Evolutionary conservation across 345 rosid genomes (phyloP).

Genomic region (Populus pruinosa): DNA sequence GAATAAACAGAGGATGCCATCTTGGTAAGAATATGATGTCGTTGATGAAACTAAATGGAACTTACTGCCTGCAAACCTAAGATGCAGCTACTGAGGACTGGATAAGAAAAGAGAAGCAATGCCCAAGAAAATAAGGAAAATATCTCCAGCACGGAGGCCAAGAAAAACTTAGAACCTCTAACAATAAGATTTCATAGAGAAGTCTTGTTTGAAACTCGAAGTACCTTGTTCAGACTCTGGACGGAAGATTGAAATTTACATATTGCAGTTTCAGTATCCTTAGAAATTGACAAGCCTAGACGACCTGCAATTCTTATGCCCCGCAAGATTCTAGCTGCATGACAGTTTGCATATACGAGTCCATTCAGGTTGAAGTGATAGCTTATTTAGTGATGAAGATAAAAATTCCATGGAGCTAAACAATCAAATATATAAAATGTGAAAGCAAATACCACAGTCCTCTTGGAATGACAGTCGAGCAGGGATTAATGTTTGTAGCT

Average conservation of each 20-base stretch:
- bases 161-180: constrained; percentile 1
- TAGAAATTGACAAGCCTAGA: constrained; percentile 58
- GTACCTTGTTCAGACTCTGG: constrained; percentile 61
- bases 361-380: constrained; percentile 16
- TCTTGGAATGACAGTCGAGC: constrained; percentile 73
- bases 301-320: constrained; percentile 93
- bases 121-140: neutral
- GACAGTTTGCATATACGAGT: constrained; percentile 5
- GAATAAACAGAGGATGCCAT: constrained; percentile 30
- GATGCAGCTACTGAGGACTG: neutral
- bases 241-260: constrained; percentile 52
- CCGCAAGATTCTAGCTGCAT: constrained; percentile 85
- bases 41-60: neutral
- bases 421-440: constrained; percentile 13
- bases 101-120: neutral
- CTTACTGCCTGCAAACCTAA: neutral
- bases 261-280: constrained; percentile 67
- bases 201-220: neutral
- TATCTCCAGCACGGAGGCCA: neutral
- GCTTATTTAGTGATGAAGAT: neutral
- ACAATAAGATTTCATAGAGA: constrained; percentile 3
- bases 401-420: constrained; percentile 13
- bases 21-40: constrained; percentile 14
- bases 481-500: constrained; percentile 78
- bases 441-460: constrained; percentile 70